Percentiles rank a stretch among this genome's conserved stretches.
phyloP scores from a whole-genome alignment of 2,329 filamentous ascomycete species.

The Podosphaera xanthii region DNA sequence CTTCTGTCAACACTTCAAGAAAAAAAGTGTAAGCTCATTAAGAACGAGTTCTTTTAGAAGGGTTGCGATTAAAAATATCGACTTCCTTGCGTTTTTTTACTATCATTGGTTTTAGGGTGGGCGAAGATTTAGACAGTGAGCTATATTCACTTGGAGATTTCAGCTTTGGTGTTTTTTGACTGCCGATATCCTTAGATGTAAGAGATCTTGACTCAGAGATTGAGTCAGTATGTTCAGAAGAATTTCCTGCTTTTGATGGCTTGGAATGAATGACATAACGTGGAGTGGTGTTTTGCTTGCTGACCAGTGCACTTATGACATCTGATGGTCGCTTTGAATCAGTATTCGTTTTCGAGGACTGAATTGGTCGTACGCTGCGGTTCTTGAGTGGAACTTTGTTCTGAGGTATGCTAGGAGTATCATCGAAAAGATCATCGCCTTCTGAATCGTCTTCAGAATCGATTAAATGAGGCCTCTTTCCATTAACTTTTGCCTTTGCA shows the following conservation, averaged over 20 bases:
- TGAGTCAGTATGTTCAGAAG: background rate
- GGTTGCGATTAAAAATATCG: constrained; percentile 1
- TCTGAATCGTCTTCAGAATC: background rate
- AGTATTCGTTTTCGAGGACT: background rate
- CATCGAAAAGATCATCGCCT: background rate
- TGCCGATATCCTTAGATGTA: background rate
- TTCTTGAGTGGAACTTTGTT: background rate
- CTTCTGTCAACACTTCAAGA: background rate
- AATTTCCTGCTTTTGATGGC: background rate
- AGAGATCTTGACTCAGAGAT: background rate
- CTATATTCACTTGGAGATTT: background rate
- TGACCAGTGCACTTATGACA: background rate
- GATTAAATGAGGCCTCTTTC: background rate
- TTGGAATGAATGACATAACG: background rate
- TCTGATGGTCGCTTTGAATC: background rate
- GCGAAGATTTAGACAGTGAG: background rate
- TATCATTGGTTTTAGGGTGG: background rate
- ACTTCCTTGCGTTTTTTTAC: background rate
- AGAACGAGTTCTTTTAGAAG: background rate
- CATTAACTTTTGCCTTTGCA: background rate
- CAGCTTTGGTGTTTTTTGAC: background rate
- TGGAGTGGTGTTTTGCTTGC: background rate
- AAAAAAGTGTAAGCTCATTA: background rate
- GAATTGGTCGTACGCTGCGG: background rate
- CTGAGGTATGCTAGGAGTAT: background rate